Evolutionary conservation across 192 early-diverging fungal genomes (phyloP).

Genomic region (Entomortierella beljakovae): DNA sequence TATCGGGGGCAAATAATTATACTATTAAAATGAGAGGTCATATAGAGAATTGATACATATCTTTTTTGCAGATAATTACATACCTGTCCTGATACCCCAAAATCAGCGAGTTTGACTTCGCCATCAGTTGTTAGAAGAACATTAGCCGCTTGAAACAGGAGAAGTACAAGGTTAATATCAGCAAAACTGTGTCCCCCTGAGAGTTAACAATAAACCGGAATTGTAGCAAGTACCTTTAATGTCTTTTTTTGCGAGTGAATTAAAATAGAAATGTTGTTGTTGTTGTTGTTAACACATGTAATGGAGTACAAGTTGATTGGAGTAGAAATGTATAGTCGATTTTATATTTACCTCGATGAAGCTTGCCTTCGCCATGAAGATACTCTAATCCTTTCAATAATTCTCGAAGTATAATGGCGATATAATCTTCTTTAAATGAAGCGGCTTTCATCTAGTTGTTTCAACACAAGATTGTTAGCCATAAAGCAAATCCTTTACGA

Average conservation of each 20-base stretch:
- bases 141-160: conserved; percentile 75
- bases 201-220: neutral
- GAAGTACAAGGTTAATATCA: neutral
- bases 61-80: neutral
- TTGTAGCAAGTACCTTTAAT: conserved; percentile 77
- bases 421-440: conserved; percentile 85
- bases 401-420: conserved; percentile 93
- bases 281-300: neutral
- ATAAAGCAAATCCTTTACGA: neutral
- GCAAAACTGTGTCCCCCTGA: neutral
- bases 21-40: no score
- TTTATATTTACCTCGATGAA: conserved; percentile 73
- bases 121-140: conserved; percentile 78
- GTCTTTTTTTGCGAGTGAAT: conserved; percentile 61
- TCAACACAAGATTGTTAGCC: neutral
- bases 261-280: no score
- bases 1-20: no score
- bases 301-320: neutral
- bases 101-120: conserved; percentile 96
- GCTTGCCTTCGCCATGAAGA: conserved; percentile 90
- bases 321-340: neutral
- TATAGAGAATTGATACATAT: neutral
- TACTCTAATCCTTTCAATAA: conserved; percentile 92
- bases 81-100: conserved; percentile 97
- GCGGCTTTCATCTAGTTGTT: conserved; percentile 86